A percentile compares a stretch with the other conserved stretches of the same genome.
phyloP scores from a whole-genome alignment of 2,329 filamentous ascomycete genomes.

The Rhytidhysteron rufulum region DNA sequence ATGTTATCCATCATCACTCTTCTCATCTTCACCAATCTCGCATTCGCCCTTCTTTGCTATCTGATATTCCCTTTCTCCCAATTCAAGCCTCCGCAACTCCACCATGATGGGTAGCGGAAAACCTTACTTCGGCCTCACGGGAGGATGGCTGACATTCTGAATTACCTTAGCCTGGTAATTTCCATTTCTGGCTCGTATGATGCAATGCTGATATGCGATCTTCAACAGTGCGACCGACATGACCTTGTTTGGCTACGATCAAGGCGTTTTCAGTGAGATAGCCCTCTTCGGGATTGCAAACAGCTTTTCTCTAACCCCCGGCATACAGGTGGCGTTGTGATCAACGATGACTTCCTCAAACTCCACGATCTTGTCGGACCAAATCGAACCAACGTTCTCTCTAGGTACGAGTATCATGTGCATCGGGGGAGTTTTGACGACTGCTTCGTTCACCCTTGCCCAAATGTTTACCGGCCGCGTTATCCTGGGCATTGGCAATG shows the following conservation, averaged over 20 bases:
- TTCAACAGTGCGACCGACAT: no score
- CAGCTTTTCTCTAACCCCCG: conserved; percentile 2
- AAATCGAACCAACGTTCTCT: conserved; percentile 1
- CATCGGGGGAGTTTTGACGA: conserved; percentile 36
- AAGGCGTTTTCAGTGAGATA: conserved; percentile 15
- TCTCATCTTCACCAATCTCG: no score
- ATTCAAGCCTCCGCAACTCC: no score
- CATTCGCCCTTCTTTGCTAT: no score
- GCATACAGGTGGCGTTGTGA: conserved; percentile 6
- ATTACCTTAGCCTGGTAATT: no score
- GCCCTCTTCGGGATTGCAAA: conserved; percentile 4
- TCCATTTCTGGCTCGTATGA: no score
- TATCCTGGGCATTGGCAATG: conserved; percentile 34
- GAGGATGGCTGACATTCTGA: no score
- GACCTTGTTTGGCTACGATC: conserved; percentile 22
- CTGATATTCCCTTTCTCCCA: no score
- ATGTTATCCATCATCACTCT: no score
- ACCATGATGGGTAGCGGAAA: no score
- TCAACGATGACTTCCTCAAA: conserved; percentile 1
- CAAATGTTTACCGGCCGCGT: conserved; percentile 39
- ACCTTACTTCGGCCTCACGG: no score
- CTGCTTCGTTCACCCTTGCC: conserved; percentile 32
- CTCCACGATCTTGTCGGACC: conserved; percentile 3
- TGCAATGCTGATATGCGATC: no score
- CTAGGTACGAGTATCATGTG: conserved; percentile 30